Evolutionary conservation across 176 grass and related monocot genomes (phyloP), one percentile per base, ranked within the genome.

Genomic region (Aegilops sharonensis): DNA sequence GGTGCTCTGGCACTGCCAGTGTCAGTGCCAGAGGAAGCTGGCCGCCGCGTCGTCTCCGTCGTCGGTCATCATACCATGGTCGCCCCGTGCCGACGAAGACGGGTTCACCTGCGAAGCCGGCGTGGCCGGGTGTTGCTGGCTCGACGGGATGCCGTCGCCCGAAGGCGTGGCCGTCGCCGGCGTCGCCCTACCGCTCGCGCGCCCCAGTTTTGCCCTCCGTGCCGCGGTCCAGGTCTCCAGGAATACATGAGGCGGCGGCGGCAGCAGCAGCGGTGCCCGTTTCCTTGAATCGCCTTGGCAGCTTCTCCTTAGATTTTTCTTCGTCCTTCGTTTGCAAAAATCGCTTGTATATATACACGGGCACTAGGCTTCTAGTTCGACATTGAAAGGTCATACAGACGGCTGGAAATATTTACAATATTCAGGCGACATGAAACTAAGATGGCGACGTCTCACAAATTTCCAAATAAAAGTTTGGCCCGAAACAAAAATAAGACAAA

Each of bases 21-120:
- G 72, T 25, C 65, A 68, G 14, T 56, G 74, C 4, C 78, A 23
- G 54, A 85, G 63, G 50, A 91, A 85, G 54, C 50, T 43, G 69
- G 2, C 81, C 14, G 66, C 35, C 14, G 62, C 36, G 23, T 91
- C 71, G 27, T 90, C 91, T 21, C 83, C 87, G 14, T 92, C 79
- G 8, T 91, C 89, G 11, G 83, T 54, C 72, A 23, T 79, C 14
- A 43, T 87, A 6, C 63, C 77, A 21, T 69, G 27, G 47, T 56
- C 75, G 3, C 84, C 89, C 9, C 78, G 70, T 75, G 42, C 6
- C 4, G 75, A 78, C 23, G 84, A 88, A 47, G 84, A 97, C 27
- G 90, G 89, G 3, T 88, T 93, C 85, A 91, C 87, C 31, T 97
- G 92, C 64, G 95, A 97, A 86, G 68, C 76, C n/a, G 87, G 91